Evolutionary conservation across 768 basidiomycete genomes (phyloP).

Genomic region (Pholiota molesta): DNA sequence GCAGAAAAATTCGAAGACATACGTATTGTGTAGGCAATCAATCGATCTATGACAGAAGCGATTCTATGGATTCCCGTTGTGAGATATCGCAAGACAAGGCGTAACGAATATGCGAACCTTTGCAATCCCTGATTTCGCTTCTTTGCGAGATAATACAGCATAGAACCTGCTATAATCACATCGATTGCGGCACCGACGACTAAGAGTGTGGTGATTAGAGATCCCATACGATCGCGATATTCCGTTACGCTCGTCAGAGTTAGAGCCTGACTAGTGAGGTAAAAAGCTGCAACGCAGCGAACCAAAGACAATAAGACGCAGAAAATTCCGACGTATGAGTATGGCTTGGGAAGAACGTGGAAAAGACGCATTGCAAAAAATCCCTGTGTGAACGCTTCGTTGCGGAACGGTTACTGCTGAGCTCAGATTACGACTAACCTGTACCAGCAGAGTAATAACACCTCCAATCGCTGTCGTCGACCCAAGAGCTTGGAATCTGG

Average conservation of each 20-base stretch:
- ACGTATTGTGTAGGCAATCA: conserved; percentile 34
- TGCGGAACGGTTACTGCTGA: neutral
- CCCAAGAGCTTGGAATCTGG: conserved; percentile 23
- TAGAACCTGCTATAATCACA: conserved; percentile 30
- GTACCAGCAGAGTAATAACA: conserved; percentile 30
- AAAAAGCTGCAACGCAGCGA: conserved; percentile 31
- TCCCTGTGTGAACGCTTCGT: conserved; percentile 18
- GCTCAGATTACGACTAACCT: conserved; percentile 23
- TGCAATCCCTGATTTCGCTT: conserved; percentile 22
- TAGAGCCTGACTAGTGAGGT: conserved; percentile 25
- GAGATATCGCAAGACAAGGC: neutral
- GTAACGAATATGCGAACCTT: conserved; percentile 12
- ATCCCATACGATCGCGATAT: conserved; percentile 27
- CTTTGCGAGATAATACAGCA: conserved; percentile 33
- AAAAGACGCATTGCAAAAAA: conserved; percentile 36
- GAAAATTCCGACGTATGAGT: conserved; percentile 26
- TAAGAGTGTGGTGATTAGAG: conserved; percentile 34
- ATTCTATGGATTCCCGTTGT: conserved; percentile 16
- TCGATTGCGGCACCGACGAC: conserved; percentile 30
- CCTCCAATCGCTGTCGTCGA: conserved; percentile 29
- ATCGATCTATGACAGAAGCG: conserved; percentile 26
- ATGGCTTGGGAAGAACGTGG: conserved; percentile 29
- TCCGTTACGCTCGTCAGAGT: conserved; percentile 16
- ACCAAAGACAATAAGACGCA: conserved; percentile 27
- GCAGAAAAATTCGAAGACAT: conserved; percentile 7